Evolutionary conservation across 371 early-diverging fungal species (phyloP).

Genomic region (Actinomortierella wolfii): DNA sequence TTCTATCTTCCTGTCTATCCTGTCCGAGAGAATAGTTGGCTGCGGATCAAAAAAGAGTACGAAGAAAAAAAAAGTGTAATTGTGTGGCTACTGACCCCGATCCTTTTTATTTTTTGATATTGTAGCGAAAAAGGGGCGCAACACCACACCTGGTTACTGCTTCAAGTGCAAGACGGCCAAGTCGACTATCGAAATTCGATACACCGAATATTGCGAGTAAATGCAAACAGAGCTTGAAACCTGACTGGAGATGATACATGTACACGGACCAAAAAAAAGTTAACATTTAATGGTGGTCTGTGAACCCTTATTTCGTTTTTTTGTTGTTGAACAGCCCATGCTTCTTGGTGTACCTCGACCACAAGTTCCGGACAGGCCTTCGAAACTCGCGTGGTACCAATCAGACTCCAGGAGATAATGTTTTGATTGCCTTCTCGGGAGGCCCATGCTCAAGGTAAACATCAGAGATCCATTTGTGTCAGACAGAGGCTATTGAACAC

Average conservation of each 20-base stretch:
- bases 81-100: too few relatives aligned
- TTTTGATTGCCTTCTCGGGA: conserved; percentile 86
- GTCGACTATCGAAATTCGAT: conserved; percentile 70
- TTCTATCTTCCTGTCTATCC: too few relatives aligned
- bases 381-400: conserved; percentile 51
- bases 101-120: too few relatives aligned
- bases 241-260: too few relatives aligned
- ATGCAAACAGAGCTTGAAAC: conserved; percentile 6
- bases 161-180: conserved; percentile 77
- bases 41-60: too few relatives aligned
- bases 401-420: conserved; percentile 47
- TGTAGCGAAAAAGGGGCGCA: too few relatives aligned
- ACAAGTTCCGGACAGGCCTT: conserved; percentile 70
- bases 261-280: too few relatives aligned
- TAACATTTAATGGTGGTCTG: too few relatives aligned
- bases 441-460: conserved; percentile 79
- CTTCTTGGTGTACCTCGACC: conserved; percentile 65
- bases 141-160: conserved; percentile 48
- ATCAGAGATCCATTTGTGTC: background rate
- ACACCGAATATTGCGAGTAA: conserved; percentile 80
- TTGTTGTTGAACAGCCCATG: conserved; percentile 50
- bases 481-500: too few relatives aligned
- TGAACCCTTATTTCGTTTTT: background rate
- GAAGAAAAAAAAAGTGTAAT: too few relatives aligned
- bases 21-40: too few relatives aligned